Evolutionary conservation across 441 rosid species (phyloP).

Genomic region (Pelargonium cotyledonis): DNA sequence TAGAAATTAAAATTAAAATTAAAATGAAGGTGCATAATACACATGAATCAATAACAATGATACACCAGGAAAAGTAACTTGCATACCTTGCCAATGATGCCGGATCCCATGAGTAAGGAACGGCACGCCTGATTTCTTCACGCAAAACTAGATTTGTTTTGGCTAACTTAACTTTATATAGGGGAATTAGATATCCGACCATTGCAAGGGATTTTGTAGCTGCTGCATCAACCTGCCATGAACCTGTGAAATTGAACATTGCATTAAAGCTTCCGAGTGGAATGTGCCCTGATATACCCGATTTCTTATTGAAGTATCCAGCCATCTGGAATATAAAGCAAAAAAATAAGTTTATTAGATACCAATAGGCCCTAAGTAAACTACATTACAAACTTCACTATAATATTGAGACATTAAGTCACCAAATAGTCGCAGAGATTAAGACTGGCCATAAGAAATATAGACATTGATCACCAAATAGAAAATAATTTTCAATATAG

Average conservation of each 20-base stretch:
- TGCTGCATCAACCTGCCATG: constrained; percentile 67
- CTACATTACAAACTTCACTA: constrained; percentile 10
- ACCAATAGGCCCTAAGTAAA: constrained; percentile 3
- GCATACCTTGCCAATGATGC: constrained; percentile 60
- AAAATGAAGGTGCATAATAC: background rate
- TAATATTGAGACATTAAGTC: constrained; percentile 7
- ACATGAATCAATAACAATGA: background rate
- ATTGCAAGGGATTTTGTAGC: constrained; percentile 66
- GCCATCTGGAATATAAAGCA: constrained; percentile 57
- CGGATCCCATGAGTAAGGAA: constrained; percentile 75
- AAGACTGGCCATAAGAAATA: constrained; percentile 2
- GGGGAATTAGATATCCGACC: constrained; percentile 53
- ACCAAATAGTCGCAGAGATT: background rate
- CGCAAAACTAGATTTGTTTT: constrained; percentile 34
- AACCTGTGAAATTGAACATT: constrained; percentile 70
- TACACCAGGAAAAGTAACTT: constrained; percentile 1
- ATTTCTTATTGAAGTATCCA: constrained; percentile 41
- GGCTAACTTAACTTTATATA: constrained; percentile 42
- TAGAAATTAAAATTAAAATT: constrained; percentile 8
- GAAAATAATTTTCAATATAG: background rate
- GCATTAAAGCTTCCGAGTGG: constrained; percentile 79
- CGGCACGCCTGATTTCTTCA: constrained; percentile 53
- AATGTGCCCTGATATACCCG: constrained; percentile 48
- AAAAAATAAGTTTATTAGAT: constrained; percentile 11
- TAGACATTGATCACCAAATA: background rate